Evolutionary conservation across 2,329 filamentous ascomycete species (phyloP).

Genomic region (Exserohilum turcica): DNA sequence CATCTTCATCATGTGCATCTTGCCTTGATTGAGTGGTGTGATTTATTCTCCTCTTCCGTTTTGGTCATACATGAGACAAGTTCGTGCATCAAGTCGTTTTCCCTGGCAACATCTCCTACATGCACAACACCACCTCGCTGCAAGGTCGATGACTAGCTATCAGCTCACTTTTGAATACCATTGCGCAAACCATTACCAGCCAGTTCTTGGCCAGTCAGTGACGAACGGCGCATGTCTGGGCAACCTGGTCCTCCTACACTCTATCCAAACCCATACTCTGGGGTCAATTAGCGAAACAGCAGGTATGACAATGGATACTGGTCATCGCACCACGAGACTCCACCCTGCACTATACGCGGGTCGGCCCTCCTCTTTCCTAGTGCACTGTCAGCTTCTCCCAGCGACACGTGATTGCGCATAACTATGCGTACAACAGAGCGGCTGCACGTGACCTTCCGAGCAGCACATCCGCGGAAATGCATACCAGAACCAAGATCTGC

Average conservation of each 20-base stretch:
- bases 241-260: background rate
- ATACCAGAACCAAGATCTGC: background rate
- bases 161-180: too few species aligned
- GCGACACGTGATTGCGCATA: background rate
- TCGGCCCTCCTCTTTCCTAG: slow-evolving; percentile 2
- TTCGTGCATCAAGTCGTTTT: too few species aligned
- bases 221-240: too few species aligned
- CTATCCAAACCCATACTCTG: background rate
- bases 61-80: too few species aligned
- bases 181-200: too few species aligned
- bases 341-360: background rate
- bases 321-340: background rate
- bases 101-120: too few species aligned
- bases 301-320: background rate
- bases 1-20: too few species aligned
- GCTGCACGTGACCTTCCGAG: background rate
- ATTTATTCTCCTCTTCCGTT: too few species aligned
- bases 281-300: background rate
- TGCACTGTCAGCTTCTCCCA: background rate
- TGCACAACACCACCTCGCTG: too few species aligned
- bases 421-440: background rate
- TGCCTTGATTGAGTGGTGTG: too few species aligned
- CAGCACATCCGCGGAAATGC: background rate
- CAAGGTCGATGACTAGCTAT: too few species aligned
- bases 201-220: too few species aligned